Percentiles rank a stretch among this genome's conserved stretches.
Conservation (phyloP, 1,139 yeast genomes). For the Arxiozyma telluris region DNA sequence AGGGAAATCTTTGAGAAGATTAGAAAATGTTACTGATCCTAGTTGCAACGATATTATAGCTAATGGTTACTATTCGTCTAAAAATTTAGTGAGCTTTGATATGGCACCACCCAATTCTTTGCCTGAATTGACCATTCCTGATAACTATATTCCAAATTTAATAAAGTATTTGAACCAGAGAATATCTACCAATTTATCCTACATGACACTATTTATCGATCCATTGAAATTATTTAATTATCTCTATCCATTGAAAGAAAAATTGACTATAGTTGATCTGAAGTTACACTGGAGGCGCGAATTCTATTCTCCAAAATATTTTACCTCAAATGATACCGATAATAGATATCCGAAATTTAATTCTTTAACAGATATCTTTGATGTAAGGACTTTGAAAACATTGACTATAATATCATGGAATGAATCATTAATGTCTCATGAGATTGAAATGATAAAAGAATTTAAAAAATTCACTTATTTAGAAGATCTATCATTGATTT, state of each 20-base stretch:
- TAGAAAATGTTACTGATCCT: slow-evolving; percentile 36
- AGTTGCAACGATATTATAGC: slow-evolving; percentile 31
- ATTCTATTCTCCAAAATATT: slow-evolving; percentile 28
- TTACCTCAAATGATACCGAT: slow-evolving; percentile 3
- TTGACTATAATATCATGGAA: slow-evolving; percentile 37
- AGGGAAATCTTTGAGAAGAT: slow-evolving; percentile 27
- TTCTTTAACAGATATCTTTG: slow-evolving; percentile 32
- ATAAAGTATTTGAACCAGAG: slow-evolving; percentile 23
- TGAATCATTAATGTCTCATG: slow-evolving; percentile 28
- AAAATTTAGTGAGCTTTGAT: slow-evolving; percentile 31
- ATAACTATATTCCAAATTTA: slow-evolving; percentile 27
- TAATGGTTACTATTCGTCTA: slow-evolving; percentile 19
- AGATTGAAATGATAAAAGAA: slow-evolving; percentile 30
- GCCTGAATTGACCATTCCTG: slow-evolving; percentile 29
- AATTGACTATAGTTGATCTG: slow-evolving; percentile 31
- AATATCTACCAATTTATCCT: slow-evolving; percentile 25
- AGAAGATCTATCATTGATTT: slow-evolving; percentile 35
- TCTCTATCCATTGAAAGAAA: slow-evolving; percentile 24
- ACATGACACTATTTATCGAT: slow-evolving; percentile 33
- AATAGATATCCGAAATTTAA: slow-evolving; percentile 9
- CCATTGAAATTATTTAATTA: slow-evolving; percentile 32
- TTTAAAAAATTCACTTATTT: slow-evolving; percentile 31
- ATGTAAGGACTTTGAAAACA: slow-evolving; percentile 28
- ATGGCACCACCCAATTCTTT: slow-evolving; percentile 35
- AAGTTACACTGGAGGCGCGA: slow-evolving; percentile 36